Conservation (phyloP, 352 stramenopile genomes). For the Pythium dissotocum region DNA sequence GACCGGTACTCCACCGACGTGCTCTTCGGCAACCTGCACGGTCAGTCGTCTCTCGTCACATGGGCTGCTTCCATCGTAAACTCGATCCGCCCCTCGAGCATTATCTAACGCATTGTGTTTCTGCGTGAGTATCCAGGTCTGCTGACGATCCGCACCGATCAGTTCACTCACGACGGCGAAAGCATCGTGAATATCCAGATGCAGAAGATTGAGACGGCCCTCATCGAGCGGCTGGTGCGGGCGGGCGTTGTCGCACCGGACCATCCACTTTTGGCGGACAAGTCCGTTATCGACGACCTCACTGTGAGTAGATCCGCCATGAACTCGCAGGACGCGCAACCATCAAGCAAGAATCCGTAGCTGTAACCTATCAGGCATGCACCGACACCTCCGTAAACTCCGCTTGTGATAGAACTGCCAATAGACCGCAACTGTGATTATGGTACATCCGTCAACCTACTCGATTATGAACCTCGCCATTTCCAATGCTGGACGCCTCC, state of each 20-base stretch:
- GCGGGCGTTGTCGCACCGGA: slow-evolving; percentile 41
- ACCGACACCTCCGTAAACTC: not conserved
- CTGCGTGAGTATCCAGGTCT: slow-evolving; percentile 59
- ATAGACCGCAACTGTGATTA: not conserved
- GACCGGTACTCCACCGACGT: slow-evolving; percentile 97
- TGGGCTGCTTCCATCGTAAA: not conserved
- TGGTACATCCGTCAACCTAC: not conserved
- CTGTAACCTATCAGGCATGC: not conserved
- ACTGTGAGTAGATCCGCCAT: not conserved
- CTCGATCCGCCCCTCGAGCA: not conserved
- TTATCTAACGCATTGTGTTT: not conserved
- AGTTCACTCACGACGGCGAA: slow-evolving; percentile 67
- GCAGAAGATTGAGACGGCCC: slow-evolving; percentile 66
- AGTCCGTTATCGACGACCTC: not conserved
- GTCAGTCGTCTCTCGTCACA: slow-evolving; percentile 20
- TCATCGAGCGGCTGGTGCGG: slow-evolving; percentile 49
- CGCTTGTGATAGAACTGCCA: not conserved
- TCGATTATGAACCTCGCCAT: not conserved
- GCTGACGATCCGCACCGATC: slow-evolving; percentile 95
- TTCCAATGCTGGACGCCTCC: no score
- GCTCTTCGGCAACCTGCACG: slow-evolving; percentile 96
- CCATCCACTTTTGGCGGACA: slow-evolving; percentile 41
- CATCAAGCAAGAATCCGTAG: not conserved
- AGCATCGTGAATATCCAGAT: slow-evolving; percentile 65
- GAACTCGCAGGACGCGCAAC: not conserved